Percentiles rank a stretch among this genome's conserved stretches.
These are phyloP conservation scores for Daphne laureola DNA, from an alignment of 441 rosid genomes.

Conservation along the genomic window DNA sequence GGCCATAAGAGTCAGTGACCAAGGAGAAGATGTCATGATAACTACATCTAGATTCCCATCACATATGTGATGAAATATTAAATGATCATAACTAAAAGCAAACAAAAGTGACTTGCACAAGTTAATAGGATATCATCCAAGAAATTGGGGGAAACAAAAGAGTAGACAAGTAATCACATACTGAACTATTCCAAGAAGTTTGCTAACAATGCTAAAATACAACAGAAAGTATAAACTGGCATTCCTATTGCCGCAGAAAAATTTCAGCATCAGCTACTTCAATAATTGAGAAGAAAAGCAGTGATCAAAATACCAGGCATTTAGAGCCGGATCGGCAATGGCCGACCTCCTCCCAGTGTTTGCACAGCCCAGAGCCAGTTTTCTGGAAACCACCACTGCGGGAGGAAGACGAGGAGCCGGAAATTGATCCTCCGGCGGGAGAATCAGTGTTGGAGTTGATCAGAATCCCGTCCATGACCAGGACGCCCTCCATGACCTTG, in stretches of 20 bases:
- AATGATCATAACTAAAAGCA: too few relatives aligned
- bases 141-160: neutral
- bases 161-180: neutral
- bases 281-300: neutral
- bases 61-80: too few relatives aligned
- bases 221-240: neutral
- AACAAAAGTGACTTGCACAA: too few relatives aligned
- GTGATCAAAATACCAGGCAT: slow-evolving; percentile 38
- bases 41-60: too few relatives aligned
- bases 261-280: neutral
- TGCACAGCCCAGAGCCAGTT: slow-evolving; percentile 23
- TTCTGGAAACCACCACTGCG: slow-evolving; percentile 19
- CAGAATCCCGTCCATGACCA: slow-evolving; percentile 58
- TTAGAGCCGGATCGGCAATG: slow-evolving; percentile 31
- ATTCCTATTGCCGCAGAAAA: neutral
- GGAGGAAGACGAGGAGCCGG: slow-evolving; percentile 19
- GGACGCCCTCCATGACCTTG: slow-evolving; percentile 33
- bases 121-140: neutral
- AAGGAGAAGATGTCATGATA: too few relatives aligned
- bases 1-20: too few relatives aligned
- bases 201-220: neutral
- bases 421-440: slow-evolving; percentile 11
- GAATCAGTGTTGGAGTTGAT: slow-evolving; percentile 26
- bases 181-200: too few relatives aligned
- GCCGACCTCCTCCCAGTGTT: slow-evolving; percentile 38